Percentiles rank a stretch among this genome's conserved stretches.
phyloP scores from a whole-genome alignment of 768 basidiomycete species.

The Tylopilus subfusipes region DNA sequence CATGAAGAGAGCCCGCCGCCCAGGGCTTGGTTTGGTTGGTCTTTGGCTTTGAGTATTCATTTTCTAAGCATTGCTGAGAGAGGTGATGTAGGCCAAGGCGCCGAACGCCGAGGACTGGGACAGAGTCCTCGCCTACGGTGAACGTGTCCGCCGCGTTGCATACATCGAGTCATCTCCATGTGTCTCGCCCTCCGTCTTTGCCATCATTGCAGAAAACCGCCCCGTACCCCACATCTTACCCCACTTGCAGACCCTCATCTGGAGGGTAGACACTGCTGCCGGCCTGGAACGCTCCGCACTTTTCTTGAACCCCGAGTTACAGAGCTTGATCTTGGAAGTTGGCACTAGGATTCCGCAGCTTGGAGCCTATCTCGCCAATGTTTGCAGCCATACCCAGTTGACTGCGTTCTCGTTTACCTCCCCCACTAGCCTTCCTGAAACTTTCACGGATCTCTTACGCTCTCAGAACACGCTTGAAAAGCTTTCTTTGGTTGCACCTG shows the following conservation, averaged over 20 bases:
- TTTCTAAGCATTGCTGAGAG: conserved; percentile 4
- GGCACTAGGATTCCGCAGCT: conserved; percentile 56
- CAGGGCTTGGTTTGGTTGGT: conserved; percentile 75
- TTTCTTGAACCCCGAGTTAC: conserved; percentile 65
- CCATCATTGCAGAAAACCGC: conserved; percentile 60
- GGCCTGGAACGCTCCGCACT: conserved; percentile 61
- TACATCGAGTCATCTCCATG: conserved; percentile 68
- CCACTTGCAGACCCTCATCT: conserved; percentile 62
- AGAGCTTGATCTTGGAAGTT: conserved; percentile 59
- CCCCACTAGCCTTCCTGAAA: conserved; percentile 65
- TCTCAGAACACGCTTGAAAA: conserved; percentile 59
- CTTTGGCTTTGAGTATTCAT: background rate
- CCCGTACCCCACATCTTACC: conserved; percentile 66
- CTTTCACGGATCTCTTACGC: conserved; percentile 62
- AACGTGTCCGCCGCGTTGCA: conserved; percentile 62
- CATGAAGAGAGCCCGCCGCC: conserved; percentile 66
- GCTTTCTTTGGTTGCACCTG: conserved; percentile 66
- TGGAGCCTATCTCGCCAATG: conserved; percentile 57
- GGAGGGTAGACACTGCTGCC: conserved; percentile 66
- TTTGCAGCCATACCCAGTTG: conserved; percentile 61
- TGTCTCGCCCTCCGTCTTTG: conserved; percentile 62
- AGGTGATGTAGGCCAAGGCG: conserved; percentile 43
- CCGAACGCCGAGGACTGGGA: conserved; percentile 73
- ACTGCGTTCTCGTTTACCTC: conserved; percentile 68
- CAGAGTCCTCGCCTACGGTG: conserved; percentile 59